These are phyloP conservation scores for Ophiostoma fasciatum DNA, from an alignment of 2,329 filamentous ascomycete species.

Conservation along the genomic window DNA sequence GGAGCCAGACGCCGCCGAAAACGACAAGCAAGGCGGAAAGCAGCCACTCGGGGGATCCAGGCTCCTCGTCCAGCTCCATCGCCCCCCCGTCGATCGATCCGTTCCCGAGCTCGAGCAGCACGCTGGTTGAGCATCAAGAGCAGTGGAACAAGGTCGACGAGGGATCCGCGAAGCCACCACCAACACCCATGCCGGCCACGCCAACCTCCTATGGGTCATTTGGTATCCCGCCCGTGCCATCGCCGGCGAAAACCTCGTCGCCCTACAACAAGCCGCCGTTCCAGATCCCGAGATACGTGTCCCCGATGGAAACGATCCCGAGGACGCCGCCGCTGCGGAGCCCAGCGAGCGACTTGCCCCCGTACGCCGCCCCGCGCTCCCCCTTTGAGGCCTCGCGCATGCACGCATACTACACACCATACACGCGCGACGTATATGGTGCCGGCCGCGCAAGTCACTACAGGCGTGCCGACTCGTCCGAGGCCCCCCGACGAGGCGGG, in stretches of 20 bases:
- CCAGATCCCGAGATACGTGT: background rate
- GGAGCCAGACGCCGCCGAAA: no score
- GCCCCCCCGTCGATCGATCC: background rate
- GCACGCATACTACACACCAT: constrained; percentile 2
- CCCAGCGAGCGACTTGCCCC: background rate
- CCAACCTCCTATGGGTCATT: background rate
- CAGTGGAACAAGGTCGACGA: constrained; percentile 7
- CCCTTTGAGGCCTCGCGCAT: constrained; percentile 1
- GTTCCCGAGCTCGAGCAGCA: background rate
- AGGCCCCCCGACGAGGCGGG: no score
- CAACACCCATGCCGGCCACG: no score
- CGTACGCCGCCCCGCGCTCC: background rate
- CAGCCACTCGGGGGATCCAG: no score
- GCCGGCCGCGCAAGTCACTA: no score
- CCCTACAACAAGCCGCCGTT: background rate
- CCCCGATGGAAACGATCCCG: background rate
- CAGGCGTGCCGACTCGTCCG: no score
- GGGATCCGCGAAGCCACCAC: background rate
- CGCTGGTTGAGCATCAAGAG: constrained; percentile 3
- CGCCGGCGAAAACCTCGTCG: background rate
- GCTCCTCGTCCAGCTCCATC: no score
- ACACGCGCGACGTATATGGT: no score
- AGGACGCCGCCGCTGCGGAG: background rate
- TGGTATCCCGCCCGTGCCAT: background rate
- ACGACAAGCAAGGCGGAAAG: no score